Evolutionary conservation across 257 asterid species (phyloP).

Genomic region (Scutellaria minor): DNA sequence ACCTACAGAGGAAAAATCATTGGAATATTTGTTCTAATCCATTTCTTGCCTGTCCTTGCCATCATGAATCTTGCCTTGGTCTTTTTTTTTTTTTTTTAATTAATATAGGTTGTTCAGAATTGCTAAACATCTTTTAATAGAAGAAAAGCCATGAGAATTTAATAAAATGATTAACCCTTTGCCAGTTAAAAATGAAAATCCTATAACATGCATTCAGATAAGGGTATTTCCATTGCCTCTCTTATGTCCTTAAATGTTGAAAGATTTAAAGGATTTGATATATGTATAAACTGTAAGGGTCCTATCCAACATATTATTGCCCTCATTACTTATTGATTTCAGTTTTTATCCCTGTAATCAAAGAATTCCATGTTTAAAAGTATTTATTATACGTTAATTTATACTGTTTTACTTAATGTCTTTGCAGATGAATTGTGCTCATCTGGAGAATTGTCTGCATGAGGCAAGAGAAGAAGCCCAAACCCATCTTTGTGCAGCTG

Average conservation of each 20-base stretch:
- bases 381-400: neutral
- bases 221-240: neutral
- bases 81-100: neutral
- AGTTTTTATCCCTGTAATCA: constrained; percentile 4
- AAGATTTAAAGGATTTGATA: neutral
- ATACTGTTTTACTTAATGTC: constrained; percentile 25
- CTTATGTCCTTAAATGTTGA: neutral
- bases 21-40: neutral
- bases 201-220: constrained; percentile 14
- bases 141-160: neutral
- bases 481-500: constrained; percentile 94
- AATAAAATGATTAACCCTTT: neutral
- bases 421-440: constrained; percentile 94
- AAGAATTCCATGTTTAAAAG: constrained; percentile 4
- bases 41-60: neutral
- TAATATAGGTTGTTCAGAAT: neutral
- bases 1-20: neutral
- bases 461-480: constrained; percentile 98
- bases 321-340: neutral
- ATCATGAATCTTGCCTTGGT: neutral
- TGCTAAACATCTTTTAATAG: neutral
- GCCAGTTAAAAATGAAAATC: neutral
- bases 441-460: constrained; percentile 89
- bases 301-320: neutral
- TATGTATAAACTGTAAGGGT: neutral